These are phyloP conservation scores for Plantago ovata DNA, from an alignment of 257 asterid genomes.

Conservation along the genomic window DNA sequence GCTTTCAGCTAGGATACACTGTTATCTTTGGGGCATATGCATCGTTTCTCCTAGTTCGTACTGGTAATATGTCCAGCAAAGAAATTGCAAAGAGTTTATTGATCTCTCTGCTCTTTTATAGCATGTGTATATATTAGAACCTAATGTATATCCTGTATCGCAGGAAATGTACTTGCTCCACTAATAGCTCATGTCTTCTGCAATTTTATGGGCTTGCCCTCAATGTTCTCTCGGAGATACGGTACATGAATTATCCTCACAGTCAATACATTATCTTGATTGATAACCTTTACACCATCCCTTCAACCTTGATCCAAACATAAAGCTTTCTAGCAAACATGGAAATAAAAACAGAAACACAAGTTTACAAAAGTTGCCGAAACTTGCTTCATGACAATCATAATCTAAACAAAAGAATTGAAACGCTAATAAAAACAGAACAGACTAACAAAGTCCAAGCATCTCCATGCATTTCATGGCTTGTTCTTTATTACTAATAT, in stretches of 20 bases:
- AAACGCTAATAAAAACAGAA: no score
- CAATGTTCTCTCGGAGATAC: conserved; percentile 45
- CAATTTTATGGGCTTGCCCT: conserved; percentile 92
- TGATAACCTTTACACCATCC: not conserved
- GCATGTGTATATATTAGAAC: conserved; percentile 14
- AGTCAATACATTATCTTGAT: no score
- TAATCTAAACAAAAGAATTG: no score
- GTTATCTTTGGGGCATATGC: conserved; percentile 91
- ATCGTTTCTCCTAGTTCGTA: conserved; percentile 82
- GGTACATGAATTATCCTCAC: conserved; percentile 37
- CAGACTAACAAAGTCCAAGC: no score
- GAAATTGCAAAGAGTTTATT: conserved; percentile 9
- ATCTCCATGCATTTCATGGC: no score
- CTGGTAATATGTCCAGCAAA: conserved; percentile 36
- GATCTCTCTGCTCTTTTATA: conserved; percentile 2
- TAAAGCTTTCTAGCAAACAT: no score
- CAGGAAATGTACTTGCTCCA: conserved; percentile 89
- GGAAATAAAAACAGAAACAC: not conserved
- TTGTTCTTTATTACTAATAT: no score
- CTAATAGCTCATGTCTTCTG: conserved; percentile 83
- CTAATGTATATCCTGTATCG: conserved; percentile 11
- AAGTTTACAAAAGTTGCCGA: no score
- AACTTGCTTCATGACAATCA: no score
- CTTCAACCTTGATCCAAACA: not conserved
- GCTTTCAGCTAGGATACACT: conserved; percentile 93